A percentile compares a stretch with the other conserved stretches of the same genome.
Conservation (phyloP, 2,329 filamentous ascomycete genomes). For the Septoria linicola region DNA sequence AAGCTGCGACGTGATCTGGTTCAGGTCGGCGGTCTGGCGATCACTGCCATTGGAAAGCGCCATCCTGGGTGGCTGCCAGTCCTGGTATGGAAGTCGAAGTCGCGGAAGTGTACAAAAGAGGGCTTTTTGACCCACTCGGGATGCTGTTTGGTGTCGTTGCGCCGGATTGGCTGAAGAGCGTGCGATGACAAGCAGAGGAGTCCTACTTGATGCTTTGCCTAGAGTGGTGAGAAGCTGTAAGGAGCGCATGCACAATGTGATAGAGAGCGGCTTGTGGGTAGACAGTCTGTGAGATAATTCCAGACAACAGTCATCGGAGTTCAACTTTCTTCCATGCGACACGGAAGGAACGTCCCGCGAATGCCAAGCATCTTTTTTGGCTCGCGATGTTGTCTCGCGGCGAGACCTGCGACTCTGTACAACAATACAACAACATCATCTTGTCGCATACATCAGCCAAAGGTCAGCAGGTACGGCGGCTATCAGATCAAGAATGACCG, state of each 20-base stretch:
- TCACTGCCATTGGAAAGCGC: slow-evolving; percentile 24
- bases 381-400: no score
- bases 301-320: no score
- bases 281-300: no score
- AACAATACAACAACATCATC: no score
- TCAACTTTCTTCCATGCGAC: no score
- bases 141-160: background rate
- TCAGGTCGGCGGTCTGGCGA: slow-evolving; percentile 20
- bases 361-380: no score
- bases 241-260: slow-evolving; percentile 12
- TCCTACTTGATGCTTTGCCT: background rate
- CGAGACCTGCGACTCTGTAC: no score
- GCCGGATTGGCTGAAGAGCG: background rate
- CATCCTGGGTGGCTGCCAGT: slow-evolving; percentile 20
- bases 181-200: background rate
- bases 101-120: background rate
- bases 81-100: background rate
- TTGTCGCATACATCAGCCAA: no score
- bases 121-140: slow-evolving; percentile 9
- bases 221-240: slow-evolving; percentile 1
- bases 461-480: no score
- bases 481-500: no score
- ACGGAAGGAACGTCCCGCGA: no score
- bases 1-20: slow-evolving; percentile 34
- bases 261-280: background rate